Evolutionary conservation across 345 rosid genomes (phyloP).

Genomic region (Syzygium jambos): DNA sequence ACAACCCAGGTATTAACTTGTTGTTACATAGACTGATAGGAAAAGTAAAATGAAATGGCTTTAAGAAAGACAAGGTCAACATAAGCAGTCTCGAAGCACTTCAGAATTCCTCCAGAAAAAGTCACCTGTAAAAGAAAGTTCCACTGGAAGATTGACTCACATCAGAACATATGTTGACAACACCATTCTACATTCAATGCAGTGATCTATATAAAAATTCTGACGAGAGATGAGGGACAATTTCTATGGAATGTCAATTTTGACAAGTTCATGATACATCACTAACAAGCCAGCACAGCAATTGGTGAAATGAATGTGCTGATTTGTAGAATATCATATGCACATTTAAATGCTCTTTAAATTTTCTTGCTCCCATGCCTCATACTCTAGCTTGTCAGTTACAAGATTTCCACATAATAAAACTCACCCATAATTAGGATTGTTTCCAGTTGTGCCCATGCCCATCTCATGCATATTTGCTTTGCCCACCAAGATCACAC

Average conservation of each 20-base stretch:
- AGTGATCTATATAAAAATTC: not conserved
- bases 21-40: not conserved
- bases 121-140: not conserved
- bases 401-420: not conserved
- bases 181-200: not conserved
- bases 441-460: slow-evolving; percentile 94
- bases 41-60: not conserved
- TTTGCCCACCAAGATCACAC: slow-evolving; percentile 78
- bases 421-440: slow-evolving; percentile 80
- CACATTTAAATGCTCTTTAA: not conserved
- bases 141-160: not conserved
- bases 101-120: not conserved
- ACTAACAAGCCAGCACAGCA: not conserved
- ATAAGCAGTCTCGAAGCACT: not conserved
- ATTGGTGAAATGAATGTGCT: not conserved
- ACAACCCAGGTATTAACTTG: not conserved
- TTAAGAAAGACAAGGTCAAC: not conserved
- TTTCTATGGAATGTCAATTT: not conserved
- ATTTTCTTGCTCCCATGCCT: not conserved
- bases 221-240: not conserved
- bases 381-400: not conserved
- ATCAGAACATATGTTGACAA: not conserved
- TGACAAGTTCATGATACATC: not conserved
- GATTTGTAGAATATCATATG: not conserved
- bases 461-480: slow-evolving; percentile 94